Conservation (phyloP, 768 basidiomycete species). For the Lentinula sp. region DNA sequence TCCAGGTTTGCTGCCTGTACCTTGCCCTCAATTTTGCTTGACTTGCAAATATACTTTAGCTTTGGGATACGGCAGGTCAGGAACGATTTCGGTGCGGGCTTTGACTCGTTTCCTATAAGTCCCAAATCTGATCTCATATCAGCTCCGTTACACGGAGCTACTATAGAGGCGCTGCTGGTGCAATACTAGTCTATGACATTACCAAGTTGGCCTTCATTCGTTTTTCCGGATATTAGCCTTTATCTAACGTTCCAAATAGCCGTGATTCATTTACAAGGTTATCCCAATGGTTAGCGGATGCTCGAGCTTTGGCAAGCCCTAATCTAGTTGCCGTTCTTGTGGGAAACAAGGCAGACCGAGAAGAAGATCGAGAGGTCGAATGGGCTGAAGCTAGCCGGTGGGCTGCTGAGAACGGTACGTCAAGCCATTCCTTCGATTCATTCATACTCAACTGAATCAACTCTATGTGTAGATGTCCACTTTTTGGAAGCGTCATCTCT, state of each 20-base stretch:
- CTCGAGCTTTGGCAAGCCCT: slow-evolving; percentile 86
- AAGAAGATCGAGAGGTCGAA: slow-evolving; percentile 93
- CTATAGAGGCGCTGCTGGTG: slow-evolving; percentile 91
- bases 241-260: slow-evolving; percentile 33
- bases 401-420: slow-evolving; percentile 90
- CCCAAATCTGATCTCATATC: background rate
- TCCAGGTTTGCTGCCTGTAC: slow-evolving; percentile 59
- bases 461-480: slow-evolving; percentile 60
- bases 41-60: slow-evolving; percentile 34
- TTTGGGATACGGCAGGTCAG: slow-evolving; percentile 98
- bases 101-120: background rate
- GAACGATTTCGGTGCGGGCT: slow-evolving; percentile 75
- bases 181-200: slow-evolving; percentile 91
- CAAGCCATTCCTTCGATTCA: background rate
- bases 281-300: slow-evolving; percentile 88
- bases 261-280: slow-evolving; percentile 84
- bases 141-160: slow-evolving; percentile 93
- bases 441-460: background rate
- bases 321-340: slow-evolving; percentile 87
- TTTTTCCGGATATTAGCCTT: slow-evolving; percentile 4
- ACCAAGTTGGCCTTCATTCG: slow-evolving; percentile 52
- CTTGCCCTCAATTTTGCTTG: slow-evolving; percentile 9
- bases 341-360: slow-evolving; percentile 92
- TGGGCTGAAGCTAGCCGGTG: slow-evolving; percentile 93
- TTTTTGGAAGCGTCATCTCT: slow-evolving; percentile 93